phyloP scores from a whole-genome alignment of 805 yeast species.

The Pichia cabralensis region DNA sequence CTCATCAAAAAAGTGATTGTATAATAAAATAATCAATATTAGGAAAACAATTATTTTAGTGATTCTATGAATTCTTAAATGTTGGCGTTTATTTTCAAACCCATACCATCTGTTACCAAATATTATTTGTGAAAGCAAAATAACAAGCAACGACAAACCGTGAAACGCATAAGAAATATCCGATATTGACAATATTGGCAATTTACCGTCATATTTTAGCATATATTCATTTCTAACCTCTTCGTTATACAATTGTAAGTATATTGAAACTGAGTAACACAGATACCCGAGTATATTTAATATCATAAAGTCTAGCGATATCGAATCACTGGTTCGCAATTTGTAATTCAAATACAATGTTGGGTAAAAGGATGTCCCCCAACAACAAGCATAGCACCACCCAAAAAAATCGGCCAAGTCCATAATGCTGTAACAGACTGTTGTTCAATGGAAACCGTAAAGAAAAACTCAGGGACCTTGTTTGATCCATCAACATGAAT shows the following conservation, averaged over 20 bases:
- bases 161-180: conserved; percentile 40
- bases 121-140: conserved; percentile 30
- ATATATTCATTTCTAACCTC: conserved; percentile 25
- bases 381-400: conserved; percentile 19
- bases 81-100: conserved; percentile 23
- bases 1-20: conserved; percentile 8
- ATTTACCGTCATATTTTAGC: conserved; percentile 22
- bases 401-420: conserved; percentile 15
- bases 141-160: conserved; percentile 32
- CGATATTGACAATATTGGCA: conserved; percentile 33
- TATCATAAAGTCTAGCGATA: conserved; percentile 38
- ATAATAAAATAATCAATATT: conserved; percentile 9
- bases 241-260: conserved; percentile 30
- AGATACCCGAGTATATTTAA: conserved; percentile 39
- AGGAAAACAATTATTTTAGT: conserved; percentile 14
- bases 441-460: no score
- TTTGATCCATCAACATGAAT: no score
- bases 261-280: conserved; percentile 33
- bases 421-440: no score
- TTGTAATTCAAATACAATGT: conserved; percentile 32
- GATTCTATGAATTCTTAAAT: conserved; percentile 17
- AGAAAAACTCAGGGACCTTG: no score
- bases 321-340: conserved; percentile 35
- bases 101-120: conserved; percentile 26
- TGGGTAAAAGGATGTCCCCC: conserved; percentile 44